phyloP scores from a whole-genome alignment of 1,284 basidiomycete genomes.

The Leccinum subrobustum region DNA sequence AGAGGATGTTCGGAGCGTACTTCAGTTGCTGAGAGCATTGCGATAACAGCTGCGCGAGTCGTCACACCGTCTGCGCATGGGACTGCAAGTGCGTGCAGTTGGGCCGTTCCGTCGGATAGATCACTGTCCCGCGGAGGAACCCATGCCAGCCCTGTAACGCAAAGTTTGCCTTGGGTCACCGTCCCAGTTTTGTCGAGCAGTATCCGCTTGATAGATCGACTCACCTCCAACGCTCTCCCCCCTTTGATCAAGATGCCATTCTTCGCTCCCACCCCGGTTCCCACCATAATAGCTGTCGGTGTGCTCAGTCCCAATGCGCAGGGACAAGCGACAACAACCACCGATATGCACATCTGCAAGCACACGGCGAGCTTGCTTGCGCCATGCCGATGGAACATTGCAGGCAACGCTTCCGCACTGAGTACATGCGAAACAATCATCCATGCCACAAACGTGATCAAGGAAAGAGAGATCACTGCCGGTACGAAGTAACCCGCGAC shows the following conservation, averaged over 20 bases:
- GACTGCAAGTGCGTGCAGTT: slow-evolving; percentile 45
- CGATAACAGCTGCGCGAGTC: slow-evolving; percentile 61
- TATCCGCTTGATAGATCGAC: slow-evolving; percentile 77
- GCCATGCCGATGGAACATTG: slow-evolving; percentile 82
- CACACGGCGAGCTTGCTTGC: slow-evolving; percentile 89
- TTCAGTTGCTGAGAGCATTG: slow-evolving; percentile 86
- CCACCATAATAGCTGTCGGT: slow-evolving; percentile 99
- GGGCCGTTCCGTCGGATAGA: slow-evolving; percentile 31
- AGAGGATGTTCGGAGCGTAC: slow-evolving; percentile 94
- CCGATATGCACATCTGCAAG: slow-evolving; percentile 96
- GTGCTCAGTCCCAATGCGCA: slow-evolving; percentile 96
- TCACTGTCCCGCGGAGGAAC: slow-evolving; percentile 44
- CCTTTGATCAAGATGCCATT: slow-evolving; percentile 99
- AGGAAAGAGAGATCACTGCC: slow-evolving; percentile 80
- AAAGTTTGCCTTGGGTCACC: slow-evolving; percentile 84
- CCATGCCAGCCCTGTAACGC: slow-evolving; percentile 78
- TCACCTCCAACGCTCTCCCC: slow-evolving; percentile 91
- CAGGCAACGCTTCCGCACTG: slow-evolving; percentile 64
- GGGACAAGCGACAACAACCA: slow-evolving; percentile 97
- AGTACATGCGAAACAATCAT: slow-evolving; percentile 73
- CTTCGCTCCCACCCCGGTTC: slow-evolving; percentile 94
- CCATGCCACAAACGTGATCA: slow-evolving; percentile 86
- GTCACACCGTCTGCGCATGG: slow-evolving; percentile 62
- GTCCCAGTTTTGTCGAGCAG: slow-evolving; percentile 99
- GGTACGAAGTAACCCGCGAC: slow-evolving; percentile 97